A percentile compares a stretch with the other conserved stretches of the same genome.
Evolutionary conservation across 805 yeast genomes (phyloP).

Genomic region (Alloascoidea hylecoeti): DNA sequence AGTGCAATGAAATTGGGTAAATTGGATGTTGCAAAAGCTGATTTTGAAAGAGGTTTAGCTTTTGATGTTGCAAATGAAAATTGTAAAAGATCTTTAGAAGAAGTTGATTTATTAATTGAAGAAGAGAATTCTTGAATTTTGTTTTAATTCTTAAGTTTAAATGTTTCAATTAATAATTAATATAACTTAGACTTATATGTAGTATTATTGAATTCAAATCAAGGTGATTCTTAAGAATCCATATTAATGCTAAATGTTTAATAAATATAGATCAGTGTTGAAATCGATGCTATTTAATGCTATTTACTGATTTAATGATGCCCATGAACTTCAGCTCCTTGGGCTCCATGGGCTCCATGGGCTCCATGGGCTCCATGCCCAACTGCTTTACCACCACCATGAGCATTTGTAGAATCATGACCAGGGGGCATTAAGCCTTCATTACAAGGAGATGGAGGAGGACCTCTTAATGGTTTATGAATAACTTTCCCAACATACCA

Average conservation of each 20-base stretch:
- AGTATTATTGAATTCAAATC: no score
- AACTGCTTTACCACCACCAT: not conserved
- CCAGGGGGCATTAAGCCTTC: not conserved
- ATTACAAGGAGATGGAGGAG: slow-evolving; percentile 35
- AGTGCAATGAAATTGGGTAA: slow-evolving; percentile 1
- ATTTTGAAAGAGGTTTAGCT: slow-evolving; percentile 1
- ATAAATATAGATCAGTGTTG: no score
- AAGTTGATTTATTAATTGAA: not conserved
- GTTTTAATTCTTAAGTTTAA: no score
- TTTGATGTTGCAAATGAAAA: slow-evolving; percentile 1
- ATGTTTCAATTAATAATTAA: no score
- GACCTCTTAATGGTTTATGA: slow-evolving; percentile 29
- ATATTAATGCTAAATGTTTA: no score
- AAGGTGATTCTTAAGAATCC: no score
- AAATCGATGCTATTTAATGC: no score
- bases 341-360: not conserved
- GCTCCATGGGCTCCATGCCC: not conserved
- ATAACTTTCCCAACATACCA: slow-evolving; percentile 49
- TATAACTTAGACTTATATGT: no score
- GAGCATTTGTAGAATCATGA: not conserved
- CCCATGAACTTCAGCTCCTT: not conserved
- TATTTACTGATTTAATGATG: no score
- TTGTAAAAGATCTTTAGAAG: not conserved
- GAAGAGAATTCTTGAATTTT: no score
- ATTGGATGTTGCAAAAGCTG: slow-evolving; percentile 2